Percentiles rank a stretch among this genome's conserved stretches.
Conservation (phyloP, 176 grass and related monocot species). For the Paspalum vaginatum region DNA sequence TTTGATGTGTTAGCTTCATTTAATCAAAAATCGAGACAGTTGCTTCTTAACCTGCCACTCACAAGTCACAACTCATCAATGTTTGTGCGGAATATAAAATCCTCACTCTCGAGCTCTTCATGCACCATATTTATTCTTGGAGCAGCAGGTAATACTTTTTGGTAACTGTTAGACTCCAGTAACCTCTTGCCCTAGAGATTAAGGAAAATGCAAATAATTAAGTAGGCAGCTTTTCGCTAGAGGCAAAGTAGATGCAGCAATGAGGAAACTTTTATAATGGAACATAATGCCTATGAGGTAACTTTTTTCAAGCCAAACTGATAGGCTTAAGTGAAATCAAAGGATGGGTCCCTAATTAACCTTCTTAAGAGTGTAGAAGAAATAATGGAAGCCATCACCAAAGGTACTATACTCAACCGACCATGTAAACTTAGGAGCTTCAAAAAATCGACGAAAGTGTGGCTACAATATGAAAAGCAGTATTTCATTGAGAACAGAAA, state of each 20-base stretch:
- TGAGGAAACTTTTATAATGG: conserved; percentile 15
- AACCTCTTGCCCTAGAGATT: conserved; percentile 61
- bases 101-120: conserved; percentile 81
- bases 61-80: conserved; percentile 51
- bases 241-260: neutral
- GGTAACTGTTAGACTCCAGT: neutral
- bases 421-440: conserved; percentile 78
- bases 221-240: neutral
- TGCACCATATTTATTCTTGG: conserved; percentile 29
- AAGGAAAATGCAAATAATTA: neutral
- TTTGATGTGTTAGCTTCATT: neutral
- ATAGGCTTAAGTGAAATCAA: conserved; percentile 7
- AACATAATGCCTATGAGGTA: neutral
- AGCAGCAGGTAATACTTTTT: too few species aligned
- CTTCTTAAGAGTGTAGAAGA: conserved; percentile 84
- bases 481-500: conserved; percentile 1
- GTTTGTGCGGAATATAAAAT: conserved; percentile 72
- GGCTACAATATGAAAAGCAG: conserved; percentile 59
- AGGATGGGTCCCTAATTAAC: conserved; percentile 23
- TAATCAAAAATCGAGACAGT: too few species aligned
- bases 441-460: conserved; percentile 76
- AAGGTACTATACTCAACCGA: conserved; percentile 80
- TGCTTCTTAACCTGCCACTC: neutral
- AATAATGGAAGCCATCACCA: conserved; percentile 89
- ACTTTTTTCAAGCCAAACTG: neutral